A percentile compares a stretch with the other conserved stretches of the same genome.
Conservation (phyloP, 2,329 filamentous ascomycete species). For the Pseudocercospora eumusae region DNA sequence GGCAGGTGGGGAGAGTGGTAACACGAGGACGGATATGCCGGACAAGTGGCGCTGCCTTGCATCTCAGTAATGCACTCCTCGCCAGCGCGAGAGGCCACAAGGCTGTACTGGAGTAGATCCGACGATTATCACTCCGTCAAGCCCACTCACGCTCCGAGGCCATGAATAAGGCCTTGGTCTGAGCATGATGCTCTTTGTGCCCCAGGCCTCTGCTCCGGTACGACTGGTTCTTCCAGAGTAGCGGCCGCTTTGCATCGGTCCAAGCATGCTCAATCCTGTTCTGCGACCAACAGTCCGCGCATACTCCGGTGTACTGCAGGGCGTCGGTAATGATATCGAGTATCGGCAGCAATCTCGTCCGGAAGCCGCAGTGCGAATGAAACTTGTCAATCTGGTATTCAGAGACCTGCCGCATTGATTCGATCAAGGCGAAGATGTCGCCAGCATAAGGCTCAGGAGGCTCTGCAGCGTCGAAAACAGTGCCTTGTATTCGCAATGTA, state of each 20-base stretch:
- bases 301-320: conserved; percentile 48
- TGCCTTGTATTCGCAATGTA: conserved; percentile 58
- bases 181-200: conserved; percentile 34
- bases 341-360: conserved; percentile 65
- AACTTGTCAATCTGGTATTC: conserved; percentile 73
- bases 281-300: conserved; percentile 48
- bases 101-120: neutral
- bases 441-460: conserved; percentile 56
- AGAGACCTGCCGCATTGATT: conserved; percentile 65
- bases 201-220: conserved; percentile 28
- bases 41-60: neutral
- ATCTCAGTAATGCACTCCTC: neutral
- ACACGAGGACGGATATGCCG: neutral
- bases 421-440: conserved; percentile 63
- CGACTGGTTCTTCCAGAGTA: conserved; percentile 44
- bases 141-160: conserved; percentile 39
- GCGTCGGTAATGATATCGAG: conserved; percentile 62
- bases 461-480: conserved; percentile 43
- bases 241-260: conserved; percentile 48
- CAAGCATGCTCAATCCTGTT: conserved; percentile 47
- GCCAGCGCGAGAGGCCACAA: neutral
- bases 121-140: neutral
- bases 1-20: neutral
- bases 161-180: conserved; percentile 37
- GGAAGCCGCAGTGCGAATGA: conserved; percentile 71